A percentile compares a stretch with the other conserved stretches of the same genome.
Evolutionary conservation across 345 rosid species (phyloP).

Genomic region (Lepidium didymum): DNA sequence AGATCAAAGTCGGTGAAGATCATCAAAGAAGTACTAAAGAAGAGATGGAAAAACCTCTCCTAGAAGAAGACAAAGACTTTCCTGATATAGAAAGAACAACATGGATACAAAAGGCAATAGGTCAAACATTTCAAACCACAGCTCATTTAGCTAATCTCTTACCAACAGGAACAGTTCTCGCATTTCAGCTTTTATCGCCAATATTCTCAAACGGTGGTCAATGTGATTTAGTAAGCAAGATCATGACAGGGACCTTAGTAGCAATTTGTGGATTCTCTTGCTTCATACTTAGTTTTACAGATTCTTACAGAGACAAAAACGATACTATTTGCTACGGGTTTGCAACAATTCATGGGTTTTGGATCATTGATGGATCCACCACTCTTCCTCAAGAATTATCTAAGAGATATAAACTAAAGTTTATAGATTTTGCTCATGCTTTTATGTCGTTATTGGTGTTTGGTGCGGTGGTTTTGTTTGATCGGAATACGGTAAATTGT

Average conservation of each 20-base stretch:
- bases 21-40: constrained; percentile 14
- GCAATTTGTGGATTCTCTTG: constrained; percentile 64
- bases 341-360: constrained; percentile 58
- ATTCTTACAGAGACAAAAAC: constrained; percentile 63
- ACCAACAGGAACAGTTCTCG: constrained; percentile 90
- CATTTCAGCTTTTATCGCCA: constrained; percentile 82
- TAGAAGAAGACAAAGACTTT: constrained; percentile 23
- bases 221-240: constrained; percentile 52
- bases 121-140: constrained; percentile 82
- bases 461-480: constrained; percentile 65
- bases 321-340: constrained; percentile 72
- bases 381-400: constrained; percentile 50
- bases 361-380: constrained; percentile 79
- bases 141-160: constrained; percentile 84
- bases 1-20: constrained; percentile 36
- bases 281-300: constrained; percentile 68
- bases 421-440: constrained; percentile 74
- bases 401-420: constrained; percentile 40
- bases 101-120: constrained; percentile 62
- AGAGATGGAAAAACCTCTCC: constrained; percentile 35
- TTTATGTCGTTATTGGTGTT: constrained; percentile 75
- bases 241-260: constrained; percentile 52
- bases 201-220: constrained; percentile 68
- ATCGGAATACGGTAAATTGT: constrained; percentile 62
- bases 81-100: constrained; percentile 40